Evolutionary conservation across 139 green algal species (phyloP).

Genomic region (Asterochloris erici): DNA sequence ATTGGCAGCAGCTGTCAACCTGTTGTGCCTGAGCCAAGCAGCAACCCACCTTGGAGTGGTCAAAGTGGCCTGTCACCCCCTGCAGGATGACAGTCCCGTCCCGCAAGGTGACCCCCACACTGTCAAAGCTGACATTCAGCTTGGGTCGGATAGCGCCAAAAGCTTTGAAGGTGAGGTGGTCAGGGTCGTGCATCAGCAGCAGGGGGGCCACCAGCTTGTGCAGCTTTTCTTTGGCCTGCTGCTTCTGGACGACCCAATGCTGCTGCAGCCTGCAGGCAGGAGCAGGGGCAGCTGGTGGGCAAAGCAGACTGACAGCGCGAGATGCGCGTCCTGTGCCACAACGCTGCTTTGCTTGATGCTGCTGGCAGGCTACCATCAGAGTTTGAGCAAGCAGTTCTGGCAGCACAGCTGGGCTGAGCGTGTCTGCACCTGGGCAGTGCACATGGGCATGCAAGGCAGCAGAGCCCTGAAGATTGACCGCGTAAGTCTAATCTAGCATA

Average conservation of each 20-base stretch:
- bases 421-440: too few species aligned
- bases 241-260: constrained; percentile 6
- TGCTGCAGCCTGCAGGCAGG: constrained; percentile 7
- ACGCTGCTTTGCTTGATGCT: too few species aligned
- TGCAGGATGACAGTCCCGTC: constrained; percentile 38
- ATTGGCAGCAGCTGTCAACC: neutral
- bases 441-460: too few species aligned
- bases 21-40: neutral
- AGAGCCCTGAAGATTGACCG: too few species aligned
- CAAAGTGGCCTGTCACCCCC: constrained; percentile 25
- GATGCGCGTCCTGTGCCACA: too few species aligned
- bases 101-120: constrained; percentile 29
- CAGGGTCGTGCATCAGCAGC: neutral
- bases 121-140: constrained; percentile 36
- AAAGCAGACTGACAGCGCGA: too few species aligned
- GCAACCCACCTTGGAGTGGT: constrained; percentile 21
- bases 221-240: constrained; percentile 27
- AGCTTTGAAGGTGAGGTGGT: constrained; percentile 14
- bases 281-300: neutral
- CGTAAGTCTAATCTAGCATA: too few species aligned
- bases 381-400: too few species aligned
- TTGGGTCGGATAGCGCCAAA: constrained; percentile 36
- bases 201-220: constrained; percentile 8
- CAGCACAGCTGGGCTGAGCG: too few species aligned
- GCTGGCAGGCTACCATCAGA: too few species aligned